Conservation (phyloP, 2,329 filamentous ascomycete species). For the Pseudogymnoascus sp. region DNA sequence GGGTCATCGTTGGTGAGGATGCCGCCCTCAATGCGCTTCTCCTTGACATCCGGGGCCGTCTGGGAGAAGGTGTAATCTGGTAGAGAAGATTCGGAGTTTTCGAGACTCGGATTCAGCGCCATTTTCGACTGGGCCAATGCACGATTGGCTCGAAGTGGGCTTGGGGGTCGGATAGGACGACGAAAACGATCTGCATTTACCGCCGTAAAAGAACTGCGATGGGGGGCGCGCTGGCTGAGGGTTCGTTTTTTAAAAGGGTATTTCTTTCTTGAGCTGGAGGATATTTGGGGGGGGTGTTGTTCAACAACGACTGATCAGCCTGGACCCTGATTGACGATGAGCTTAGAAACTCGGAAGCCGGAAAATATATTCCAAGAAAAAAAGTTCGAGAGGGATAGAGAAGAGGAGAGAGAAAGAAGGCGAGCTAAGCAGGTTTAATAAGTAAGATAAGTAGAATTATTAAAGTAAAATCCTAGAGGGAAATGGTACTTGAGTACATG, state of each 20-base stretch:
- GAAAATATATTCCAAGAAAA: neutral
- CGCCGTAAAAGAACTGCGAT: neutral
- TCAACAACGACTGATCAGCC: neutral
- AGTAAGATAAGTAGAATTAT: neutral
- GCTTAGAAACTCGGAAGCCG: neutral
- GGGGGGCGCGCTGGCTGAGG: neutral
- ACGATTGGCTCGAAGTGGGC: conserved; percentile 19
- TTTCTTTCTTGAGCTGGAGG: neutral
- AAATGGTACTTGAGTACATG: neutral
- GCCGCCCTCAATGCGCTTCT: neutral
- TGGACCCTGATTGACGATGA: neutral
- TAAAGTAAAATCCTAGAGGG: neutral
- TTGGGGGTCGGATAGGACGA: conserved; percentile 11
- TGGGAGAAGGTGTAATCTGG: conserved; percentile 3
- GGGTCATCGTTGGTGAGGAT: conserved; percentile 13
- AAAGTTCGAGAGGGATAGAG: neutral
- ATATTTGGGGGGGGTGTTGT: neutral
- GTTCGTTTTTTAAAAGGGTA: neutral
- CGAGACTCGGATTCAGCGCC: conserved; percentile 20
- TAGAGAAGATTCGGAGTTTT: neutral
- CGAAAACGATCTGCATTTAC: conserved; percentile 1
- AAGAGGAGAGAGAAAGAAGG: neutral
- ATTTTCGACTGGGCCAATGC: conserved; percentile 26
- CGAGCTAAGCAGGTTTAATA: conserved; percentile 5
- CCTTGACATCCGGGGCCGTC: neutral